These are phyloP conservation scores for Pseudogymnoascus sp. DNA, from an alignment of 2,329 filamentous ascomycete genomes.

Conservation along the genomic window DNA sequence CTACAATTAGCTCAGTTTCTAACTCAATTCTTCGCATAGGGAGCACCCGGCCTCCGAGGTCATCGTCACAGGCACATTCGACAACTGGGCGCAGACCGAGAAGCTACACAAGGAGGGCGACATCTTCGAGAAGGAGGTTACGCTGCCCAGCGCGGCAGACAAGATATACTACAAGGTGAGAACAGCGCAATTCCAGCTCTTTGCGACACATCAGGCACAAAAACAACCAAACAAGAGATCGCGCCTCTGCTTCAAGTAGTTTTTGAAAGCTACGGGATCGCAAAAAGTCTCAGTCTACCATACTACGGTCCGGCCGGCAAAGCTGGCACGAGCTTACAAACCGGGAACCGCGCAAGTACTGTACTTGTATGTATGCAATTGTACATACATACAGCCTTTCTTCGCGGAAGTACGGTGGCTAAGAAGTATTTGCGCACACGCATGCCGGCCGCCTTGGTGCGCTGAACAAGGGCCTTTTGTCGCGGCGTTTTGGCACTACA, in stretches of 20 bases:
- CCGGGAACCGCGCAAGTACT: neutral
- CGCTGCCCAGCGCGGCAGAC: conserved; percentile 52
- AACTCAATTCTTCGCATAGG: conserved; percentile 43
- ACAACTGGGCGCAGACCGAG: conserved; percentile 84
- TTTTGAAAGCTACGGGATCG: neutral
- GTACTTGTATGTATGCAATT: neutral
- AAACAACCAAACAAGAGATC: neutral
- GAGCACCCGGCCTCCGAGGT: conserved; percentile 73
- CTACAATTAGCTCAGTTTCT: neutral
- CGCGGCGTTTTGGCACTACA: neutral
- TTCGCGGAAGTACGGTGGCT: neutral
- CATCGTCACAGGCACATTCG: conserved; percentile 92
- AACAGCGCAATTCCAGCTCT: conserved; percentile 11
- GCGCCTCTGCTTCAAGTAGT: neutral
- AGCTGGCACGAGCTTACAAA: neutral
- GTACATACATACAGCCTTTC: neutral
- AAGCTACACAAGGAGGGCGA: conserved; percentile 69
- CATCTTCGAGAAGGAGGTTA: conserved; percentile 72
- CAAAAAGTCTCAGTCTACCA: neutral
- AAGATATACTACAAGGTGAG: conserved; percentile 94
- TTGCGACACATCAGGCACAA: neutral
- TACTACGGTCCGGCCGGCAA: neutral
- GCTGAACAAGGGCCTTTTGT: neutral
- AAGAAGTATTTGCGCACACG: neutral
- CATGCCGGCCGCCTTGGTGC: neutral